Percentiles rank a stretch among this genome's conserved stretches.
Evolutionary conservation across 306 rosid genomes (phyloP).

Genomic region (Fagus sylvatica): DNA sequence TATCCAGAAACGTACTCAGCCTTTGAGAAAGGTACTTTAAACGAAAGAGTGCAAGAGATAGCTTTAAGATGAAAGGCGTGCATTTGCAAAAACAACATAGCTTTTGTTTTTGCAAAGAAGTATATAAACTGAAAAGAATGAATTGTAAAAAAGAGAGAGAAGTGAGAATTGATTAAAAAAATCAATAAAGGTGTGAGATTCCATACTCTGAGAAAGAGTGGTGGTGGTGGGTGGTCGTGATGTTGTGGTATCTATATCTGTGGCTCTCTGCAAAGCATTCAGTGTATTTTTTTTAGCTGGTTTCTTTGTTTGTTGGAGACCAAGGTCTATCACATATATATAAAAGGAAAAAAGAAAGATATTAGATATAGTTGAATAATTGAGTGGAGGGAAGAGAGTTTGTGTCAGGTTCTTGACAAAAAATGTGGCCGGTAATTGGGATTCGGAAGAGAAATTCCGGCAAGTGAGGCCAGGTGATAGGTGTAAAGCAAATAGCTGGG

Average conservation of each 20-base stretch:
- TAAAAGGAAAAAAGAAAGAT: not conserved
- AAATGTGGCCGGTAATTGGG: slow-evolving; percentile 26
- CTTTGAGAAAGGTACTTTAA: slow-evolving; percentile 44
- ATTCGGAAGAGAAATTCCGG: slow-evolving; percentile 28
- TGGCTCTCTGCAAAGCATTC: slow-evolving; percentile 24
- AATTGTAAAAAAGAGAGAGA: slow-evolving; percentile 19
- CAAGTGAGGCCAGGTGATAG: not conserved
- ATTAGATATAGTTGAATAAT: slow-evolving; percentile 5
- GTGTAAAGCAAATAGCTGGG: not conserved
- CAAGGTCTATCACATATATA: not conserved
- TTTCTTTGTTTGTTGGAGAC: not conserved
- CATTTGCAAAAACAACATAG: slow-evolving; percentile 30
- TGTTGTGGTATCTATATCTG: not conserved
- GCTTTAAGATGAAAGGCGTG: slow-evolving; percentile 32
- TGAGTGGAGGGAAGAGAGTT: slow-evolving; percentile 26
- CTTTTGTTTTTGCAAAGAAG: slow-evolving; percentile 35
- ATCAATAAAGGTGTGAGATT: slow-evolving; percentile 32
- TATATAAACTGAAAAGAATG: not conserved
- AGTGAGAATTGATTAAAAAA: not conserved
- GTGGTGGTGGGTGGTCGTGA: not conserved
- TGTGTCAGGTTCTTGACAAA: slow-evolving; percentile 33
- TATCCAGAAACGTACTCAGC: slow-evolving; percentile 1
- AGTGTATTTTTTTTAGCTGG: slow-evolving; percentile 26
- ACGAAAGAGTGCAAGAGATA: slow-evolving; percentile 17
- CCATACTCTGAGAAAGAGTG: slow-evolving; percentile 15